Evolutionary conservation across 2,329 filamentous ascomycete genomes (phyloP).

Genomic region (Byssochlamys sp.): DNA sequence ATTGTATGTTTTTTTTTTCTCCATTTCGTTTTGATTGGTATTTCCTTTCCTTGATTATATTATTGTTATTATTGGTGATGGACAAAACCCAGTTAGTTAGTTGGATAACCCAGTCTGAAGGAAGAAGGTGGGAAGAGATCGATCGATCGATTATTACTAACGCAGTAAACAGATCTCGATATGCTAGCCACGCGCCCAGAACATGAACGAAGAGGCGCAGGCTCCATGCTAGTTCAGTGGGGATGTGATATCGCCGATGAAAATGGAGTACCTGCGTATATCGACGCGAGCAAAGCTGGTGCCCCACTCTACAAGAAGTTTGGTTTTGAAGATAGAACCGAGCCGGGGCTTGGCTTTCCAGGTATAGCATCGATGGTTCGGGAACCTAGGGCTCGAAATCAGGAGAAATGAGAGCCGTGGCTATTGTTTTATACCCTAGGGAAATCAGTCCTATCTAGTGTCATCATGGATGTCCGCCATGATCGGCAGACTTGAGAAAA

Average conservation of each 20-base stretch:
- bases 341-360: not conserved
- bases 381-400: not conserved
- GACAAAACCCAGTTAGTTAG: too few species aligned
- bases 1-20: conserved; percentile 12
- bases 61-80: too few species aligned
- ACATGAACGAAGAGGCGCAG: conserved; percentile 34
- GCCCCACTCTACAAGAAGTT: conserved; percentile 30
- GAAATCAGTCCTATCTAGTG: not conserved
- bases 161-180: conserved; percentile 23
- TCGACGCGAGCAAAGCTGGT: conserved; percentile 30
- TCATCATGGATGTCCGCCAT: too few species aligned
- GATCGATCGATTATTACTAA: not conserved
- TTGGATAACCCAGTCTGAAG: too few species aligned
- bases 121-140: too few species aligned
- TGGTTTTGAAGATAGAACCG: conserved; percentile 28
- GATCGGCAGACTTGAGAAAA: too few species aligned
- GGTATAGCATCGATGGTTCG: not conserved
- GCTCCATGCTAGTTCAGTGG: conserved; percentile 29
- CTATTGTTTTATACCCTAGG: not conserved
- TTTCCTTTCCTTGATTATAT: not conserved
- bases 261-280: conserved; percentile 25
- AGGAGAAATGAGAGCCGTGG: not conserved
- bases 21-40: not conserved
- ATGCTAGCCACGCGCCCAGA: conserved; percentile 34
- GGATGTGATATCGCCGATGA: conserved; percentile 29